These are phyloP conservation scores for Inga laurina DNA, from an alignment of 306 rosid species.

Conservation along the genomic window DNA sequence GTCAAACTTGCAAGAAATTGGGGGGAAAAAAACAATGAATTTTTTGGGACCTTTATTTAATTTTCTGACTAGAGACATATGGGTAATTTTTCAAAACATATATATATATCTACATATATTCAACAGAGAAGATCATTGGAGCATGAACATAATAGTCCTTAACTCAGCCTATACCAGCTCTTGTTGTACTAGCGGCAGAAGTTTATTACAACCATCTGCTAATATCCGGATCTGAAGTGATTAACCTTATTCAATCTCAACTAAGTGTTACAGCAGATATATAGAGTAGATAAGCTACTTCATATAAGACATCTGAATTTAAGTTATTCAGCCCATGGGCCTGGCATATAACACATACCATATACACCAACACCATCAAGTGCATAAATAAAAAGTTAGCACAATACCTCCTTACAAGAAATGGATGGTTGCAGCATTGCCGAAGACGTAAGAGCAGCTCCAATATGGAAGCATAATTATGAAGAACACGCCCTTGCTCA, in stretches of 20 bases:
- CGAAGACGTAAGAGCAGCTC: conserved; percentile 97
- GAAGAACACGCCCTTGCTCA: conserved; percentile 99
- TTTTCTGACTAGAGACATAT: neutral
- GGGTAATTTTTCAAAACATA: neutral
- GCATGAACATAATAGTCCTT: neutral
- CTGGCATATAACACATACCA: neutral
- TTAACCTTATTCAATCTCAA: neutral
- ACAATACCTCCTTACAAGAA: conserved; percentile 92
- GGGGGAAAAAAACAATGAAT: neutral
- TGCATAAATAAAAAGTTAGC: conserved; percentile 3
- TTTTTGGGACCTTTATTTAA: neutral
- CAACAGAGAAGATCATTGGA: neutral
- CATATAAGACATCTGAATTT: neutral
- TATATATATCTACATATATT: neutral
- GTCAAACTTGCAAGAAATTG: no score
- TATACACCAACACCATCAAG: neutral
- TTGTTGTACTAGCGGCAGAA: conserved; percentile 15
- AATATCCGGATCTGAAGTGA: neutral
- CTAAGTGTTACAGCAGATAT: neutral
- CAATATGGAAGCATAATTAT: conserved; percentile 95
- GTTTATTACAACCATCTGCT: neutral
- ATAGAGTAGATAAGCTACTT: neutral
- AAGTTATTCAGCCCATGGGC: neutral
- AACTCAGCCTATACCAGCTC: conserved; percentile 18
- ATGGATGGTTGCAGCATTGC: conserved; percentile 97